Conservation (phyloP, 352 stramenopile genomes). For the Aphanomyces astaci region DNA sequence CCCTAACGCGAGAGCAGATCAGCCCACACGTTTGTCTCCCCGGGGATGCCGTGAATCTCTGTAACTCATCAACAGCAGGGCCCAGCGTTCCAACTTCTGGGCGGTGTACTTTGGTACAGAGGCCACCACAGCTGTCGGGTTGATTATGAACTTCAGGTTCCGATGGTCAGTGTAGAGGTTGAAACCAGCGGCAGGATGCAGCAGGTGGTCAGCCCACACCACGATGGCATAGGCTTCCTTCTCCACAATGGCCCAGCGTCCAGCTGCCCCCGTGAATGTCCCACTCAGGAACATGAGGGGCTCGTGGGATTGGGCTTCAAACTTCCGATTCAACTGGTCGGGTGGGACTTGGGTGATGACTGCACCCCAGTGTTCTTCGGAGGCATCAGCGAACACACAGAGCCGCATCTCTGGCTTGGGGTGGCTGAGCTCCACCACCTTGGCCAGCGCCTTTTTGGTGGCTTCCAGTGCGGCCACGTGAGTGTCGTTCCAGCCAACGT, state of each 20-base stretch:
- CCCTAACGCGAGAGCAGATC: constrained; percentile 25
- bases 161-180: constrained; percentile 15
- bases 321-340: not conserved
- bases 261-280: constrained; percentile 1
- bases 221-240: constrained; percentile 16
- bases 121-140: not conserved
- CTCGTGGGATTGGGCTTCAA: constrained; percentile 23
- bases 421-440: constrained; percentile 7
- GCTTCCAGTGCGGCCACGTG: not conserved
- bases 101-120: constrained; percentile 24
- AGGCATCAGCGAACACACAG: constrained; percentile 28
- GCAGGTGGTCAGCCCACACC: constrained; percentile 5
- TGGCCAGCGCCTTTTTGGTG: not conserved
- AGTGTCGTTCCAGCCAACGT: not conserved
- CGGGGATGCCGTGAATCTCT: constrained; percentile 20
- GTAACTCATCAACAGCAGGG: constrained; percentile 21
- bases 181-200: constrained; percentile 9
- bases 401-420: constrained; percentile 16
- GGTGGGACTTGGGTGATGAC: constrained; percentile 8
- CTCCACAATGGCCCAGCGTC: constrained; percentile 10
- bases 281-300: constrained; percentile 17
- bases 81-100: constrained; percentile 25
- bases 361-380: constrained; percentile 26
- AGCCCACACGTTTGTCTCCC: constrained; percentile 17
- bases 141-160: constrained; percentile 14